Percentiles rank a stretch among this genome's conserved stretches.
These are phyloP conservation scores for Verticillium longisporum DNA, from an alignment of 2,329 filamentous ascomycete genomes.

Conservation along the genomic window DNA sequence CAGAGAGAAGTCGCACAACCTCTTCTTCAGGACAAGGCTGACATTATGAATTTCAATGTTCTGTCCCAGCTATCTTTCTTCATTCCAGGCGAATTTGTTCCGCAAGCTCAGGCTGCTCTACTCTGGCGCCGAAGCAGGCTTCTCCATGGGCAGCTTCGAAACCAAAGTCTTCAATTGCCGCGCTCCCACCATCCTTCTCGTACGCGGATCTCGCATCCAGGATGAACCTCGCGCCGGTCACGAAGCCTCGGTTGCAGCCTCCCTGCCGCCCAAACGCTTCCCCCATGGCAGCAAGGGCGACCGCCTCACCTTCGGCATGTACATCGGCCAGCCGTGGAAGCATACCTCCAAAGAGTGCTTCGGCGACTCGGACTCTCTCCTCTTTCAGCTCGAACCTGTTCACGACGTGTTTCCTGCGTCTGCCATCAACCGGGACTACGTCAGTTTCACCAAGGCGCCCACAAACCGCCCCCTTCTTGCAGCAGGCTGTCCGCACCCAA, in stretches of 20 bases:
- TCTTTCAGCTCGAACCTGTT: slow-evolving; percentile 66
- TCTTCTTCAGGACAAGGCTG: slow-evolving; percentile 42
- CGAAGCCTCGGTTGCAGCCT: slow-evolving; percentile 51
- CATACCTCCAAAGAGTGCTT: slow-evolving; percentile 63
- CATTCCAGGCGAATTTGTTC: slow-evolving; percentile 59
- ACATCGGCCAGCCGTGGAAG: slow-evolving; percentile 62
- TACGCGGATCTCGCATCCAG: slow-evolving; percentile 54
- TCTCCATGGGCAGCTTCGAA: slow-evolving; percentile 72
- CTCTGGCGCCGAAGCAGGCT: slow-evolving; percentile 63
- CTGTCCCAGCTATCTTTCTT: slow-evolving; percentile 70
- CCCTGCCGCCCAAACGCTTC: slow-evolving; percentile 57
- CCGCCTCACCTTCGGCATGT: slow-evolving; percentile 59
- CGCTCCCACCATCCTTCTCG: slow-evolving; percentile 65
- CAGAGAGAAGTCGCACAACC: slow-evolving; percentile 32
- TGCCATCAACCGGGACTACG: slow-evolving; percentile 57
- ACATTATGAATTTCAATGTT: slow-evolving; percentile 58
- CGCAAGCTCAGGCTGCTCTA: slow-evolving; percentile 60
- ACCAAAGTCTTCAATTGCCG: slow-evolving; percentile 71
- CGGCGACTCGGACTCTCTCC: slow-evolving; percentile 46
- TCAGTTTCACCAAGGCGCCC: slow-evolving; percentile 59
- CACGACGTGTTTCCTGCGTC: slow-evolving; percentile 68
- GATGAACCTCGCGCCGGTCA: slow-evolving; percentile 40
- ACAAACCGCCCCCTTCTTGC: slow-evolving; percentile 54
- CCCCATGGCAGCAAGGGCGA: slow-evolving; percentile 41
- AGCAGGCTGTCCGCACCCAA: slow-evolving; percentile 53